phyloP scores from a whole-genome alignment of 768 basidiomycete species.

The Cystoderma amianthinum region DNA sequence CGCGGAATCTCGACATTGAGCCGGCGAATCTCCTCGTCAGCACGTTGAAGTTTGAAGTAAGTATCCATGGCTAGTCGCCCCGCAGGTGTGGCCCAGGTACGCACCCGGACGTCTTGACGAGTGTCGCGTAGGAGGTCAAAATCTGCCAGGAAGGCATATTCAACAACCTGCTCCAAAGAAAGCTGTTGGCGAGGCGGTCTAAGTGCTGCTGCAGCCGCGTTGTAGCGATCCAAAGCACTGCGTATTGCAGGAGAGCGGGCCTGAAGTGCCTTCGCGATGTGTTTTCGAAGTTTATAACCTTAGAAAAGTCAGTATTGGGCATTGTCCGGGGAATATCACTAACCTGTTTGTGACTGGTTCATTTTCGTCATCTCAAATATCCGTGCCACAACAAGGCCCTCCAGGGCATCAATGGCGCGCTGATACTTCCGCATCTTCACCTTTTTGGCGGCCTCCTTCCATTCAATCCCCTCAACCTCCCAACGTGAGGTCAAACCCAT shows the following conservation, averaged over 20 bases:
- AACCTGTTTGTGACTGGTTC: too few species aligned
- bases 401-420: constrained; percentile 12
- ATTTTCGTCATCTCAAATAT: constrained; percentile 15
- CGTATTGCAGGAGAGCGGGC: constrained; percentile 14
- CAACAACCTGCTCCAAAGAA: constrained; percentile 14
- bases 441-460: constrained; percentile 1
- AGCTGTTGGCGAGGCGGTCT: constrained; percentile 5
- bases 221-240: constrained; percentile 10
- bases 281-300: too few species aligned
- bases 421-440: constrained; percentile 5
- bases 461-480: constrained; percentile 5
- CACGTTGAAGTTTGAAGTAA: constrained; percentile 10
- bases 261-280: too few species aligned
- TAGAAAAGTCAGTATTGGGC: too few species aligned
- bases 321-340: too few species aligned
- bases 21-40: constrained; percentile 14
- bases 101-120: too few species aligned
- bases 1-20: too few species aligned
- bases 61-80: constrained; percentile 8
- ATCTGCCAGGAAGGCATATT: too few species aligned
- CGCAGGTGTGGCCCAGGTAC: constrained; percentile 8
- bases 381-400: constrained; percentile 11
- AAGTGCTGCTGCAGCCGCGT: too few species aligned
- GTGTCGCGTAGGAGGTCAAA: constrained; percentile 12
- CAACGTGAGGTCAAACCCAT: constrained; percentile 8